These are phyloP conservation scores for Saccharomycopsis microspora DNA, from an alignment of 805 yeast species.

Conservation along the genomic window DNA sequence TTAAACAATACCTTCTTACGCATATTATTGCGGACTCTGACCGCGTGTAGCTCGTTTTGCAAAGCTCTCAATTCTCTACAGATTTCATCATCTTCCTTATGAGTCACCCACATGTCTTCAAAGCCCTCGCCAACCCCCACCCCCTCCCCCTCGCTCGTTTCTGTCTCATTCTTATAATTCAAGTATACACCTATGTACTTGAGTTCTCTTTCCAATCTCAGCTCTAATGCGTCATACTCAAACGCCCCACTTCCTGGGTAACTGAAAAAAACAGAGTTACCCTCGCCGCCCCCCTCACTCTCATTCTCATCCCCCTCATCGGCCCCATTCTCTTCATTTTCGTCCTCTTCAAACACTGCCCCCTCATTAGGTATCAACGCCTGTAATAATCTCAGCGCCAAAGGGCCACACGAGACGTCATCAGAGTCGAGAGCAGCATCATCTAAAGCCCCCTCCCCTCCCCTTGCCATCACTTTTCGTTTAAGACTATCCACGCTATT, in stretches of 20 bases:
- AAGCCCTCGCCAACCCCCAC: slow-evolving; percentile 17
- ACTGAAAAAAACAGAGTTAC: slow-evolving; percentile 21
- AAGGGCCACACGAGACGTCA: slow-evolving; percentile 80
- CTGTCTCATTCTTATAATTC: slow-evolving; percentile 36
- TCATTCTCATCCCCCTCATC: slow-evolving; percentile 20
- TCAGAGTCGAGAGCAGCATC: slow-evolving; percentile 63
- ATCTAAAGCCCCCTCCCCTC: slow-evolving; percentile 37
- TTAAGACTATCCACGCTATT: background rate
- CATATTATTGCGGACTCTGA: slow-evolving; percentile 50
- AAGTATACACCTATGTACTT: slow-evolving; percentile 83
- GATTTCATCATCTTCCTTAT: slow-evolving; percentile 89
- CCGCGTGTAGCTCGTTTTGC: slow-evolving; percentile 55
- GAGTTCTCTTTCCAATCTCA: slow-evolving; percentile 76
- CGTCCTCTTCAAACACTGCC: slow-evolving; percentile 18
- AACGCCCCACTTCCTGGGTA: slow-evolving; percentile 40
- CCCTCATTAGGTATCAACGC: slow-evolving; percentile 50
- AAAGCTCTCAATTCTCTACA: slow-evolving; percentile 69
- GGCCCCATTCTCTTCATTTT: slow-evolving; percentile 18
- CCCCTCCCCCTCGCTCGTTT: slow-evolving; percentile 8
- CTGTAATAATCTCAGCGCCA: slow-evolving; percentile 70
- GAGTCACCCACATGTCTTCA: slow-evolving; percentile 62
- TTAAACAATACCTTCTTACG: slow-evolving; percentile 61
- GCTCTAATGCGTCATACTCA: slow-evolving; percentile 77
- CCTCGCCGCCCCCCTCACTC: slow-evolving; percentile 14
- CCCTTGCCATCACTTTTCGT: slow-evolving; percentile 35